Base-by-base conservation (phyloP, 208 protist genomes). In the Wallacemonas sp. region DNA sequence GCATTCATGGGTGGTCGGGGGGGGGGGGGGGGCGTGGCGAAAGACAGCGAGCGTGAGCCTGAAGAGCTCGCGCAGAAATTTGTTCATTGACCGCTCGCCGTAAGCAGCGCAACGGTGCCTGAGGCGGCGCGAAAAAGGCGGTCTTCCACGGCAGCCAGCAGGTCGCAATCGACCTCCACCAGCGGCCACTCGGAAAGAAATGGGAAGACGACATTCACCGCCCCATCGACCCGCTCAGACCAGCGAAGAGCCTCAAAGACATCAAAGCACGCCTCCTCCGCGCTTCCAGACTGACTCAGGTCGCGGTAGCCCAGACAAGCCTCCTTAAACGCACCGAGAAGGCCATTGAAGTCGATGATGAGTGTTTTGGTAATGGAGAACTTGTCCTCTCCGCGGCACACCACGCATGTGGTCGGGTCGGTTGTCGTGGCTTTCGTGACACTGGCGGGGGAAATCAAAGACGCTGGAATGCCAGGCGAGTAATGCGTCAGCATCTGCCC, bases 401-500 rank as follows among this genome's bases (percentile, higher is more conserved):
- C 82, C 21, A 68, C 66, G 28, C 56, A 9, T 26, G 12, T 19
- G 1, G 42, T 45, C 22, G 24, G 42, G 17, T 24, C 30, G 1
- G 22, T 24, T 33, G 75, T 34, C 21, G 64, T 39, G 0, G 44
- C 59, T 9, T 39, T 19, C 4, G 24, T 27, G 8, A 94, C 41
- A 41, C 84, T 88, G 21, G 72, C 79, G 0, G 89, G 88, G 14
- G 84, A 91, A 38, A 94, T 62, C 19, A 97, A 70, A 12, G 72
- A 83, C 15, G 90, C 79, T 2, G 85, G 79, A 11, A 97, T 77
- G 53, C 61, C 62, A 0, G 93, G 93, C 9, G 91, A 86, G 75
- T 97, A 97, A 69, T 97, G 93, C 4, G 90, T 97, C 34, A 97
- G 76, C n/a, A 96, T 62, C 72, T 97, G 93, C 2, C 93, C 93